Percentiles rank a stretch among this genome's conserved stretches.
These are phyloP conservation scores for Penicillium italicum DNA, from an alignment of 2,329 filamentous ascomycete genomes.

Conservation along the genomic window DNA sequence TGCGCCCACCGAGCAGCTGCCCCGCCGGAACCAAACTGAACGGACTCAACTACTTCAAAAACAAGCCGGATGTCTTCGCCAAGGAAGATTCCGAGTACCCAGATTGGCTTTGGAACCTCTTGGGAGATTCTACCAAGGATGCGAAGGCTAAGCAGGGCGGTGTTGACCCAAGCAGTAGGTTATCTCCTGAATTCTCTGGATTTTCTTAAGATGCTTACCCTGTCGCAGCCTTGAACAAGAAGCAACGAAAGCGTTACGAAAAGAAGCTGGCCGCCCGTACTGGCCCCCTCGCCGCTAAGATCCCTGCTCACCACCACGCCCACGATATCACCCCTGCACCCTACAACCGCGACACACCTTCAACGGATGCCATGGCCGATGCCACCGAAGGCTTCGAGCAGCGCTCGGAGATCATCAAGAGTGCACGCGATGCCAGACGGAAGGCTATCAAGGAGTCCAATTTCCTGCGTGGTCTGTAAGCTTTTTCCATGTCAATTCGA, in stretches of 20 bases:
- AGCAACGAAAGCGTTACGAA: slow-evolving; percentile 46
- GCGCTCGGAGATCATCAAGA: slow-evolving; percentile 43
- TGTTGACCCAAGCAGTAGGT: slow-evolving; percentile 42
- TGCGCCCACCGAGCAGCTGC: slow-evolving; percentile 39
- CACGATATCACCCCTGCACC: slow-evolving; percentile 43
- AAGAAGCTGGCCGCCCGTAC: slow-evolving; percentile 46
- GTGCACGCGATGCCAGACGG: slow-evolving; percentile 43
- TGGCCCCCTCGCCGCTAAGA: slow-evolving; percentile 37
- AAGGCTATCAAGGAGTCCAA: slow-evolving; percentile 48
- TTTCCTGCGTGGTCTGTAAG: slow-evolving; percentile 47
- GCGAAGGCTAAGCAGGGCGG: slow-evolving; percentile 32
- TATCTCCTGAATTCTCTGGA: neutral
- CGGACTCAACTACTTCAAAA: slow-evolving; percentile 48
- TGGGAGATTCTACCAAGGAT: slow-evolving; percentile 38
- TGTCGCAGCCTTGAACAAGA: slow-evolving; percentile 45
- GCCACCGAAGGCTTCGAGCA: slow-evolving; percentile 38
- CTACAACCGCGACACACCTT: slow-evolving; percentile 29
- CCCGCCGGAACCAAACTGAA: slow-evolving; percentile 39
- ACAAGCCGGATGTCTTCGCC: slow-evolving; percentile 44
- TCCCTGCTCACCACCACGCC: slow-evolving; percentile 47
- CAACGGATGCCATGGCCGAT: slow-evolving; percentile 27
- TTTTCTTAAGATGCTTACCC: slow-evolving; percentile 17
- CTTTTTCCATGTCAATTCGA: neutral
- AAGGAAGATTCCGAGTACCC: slow-evolving; percentile 48
- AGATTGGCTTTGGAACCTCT: slow-evolving; percentile 47